Conservation (phyloP, 2,329 filamentous ascomycete species). For the Fonsecaea pugnacius region DNA sequence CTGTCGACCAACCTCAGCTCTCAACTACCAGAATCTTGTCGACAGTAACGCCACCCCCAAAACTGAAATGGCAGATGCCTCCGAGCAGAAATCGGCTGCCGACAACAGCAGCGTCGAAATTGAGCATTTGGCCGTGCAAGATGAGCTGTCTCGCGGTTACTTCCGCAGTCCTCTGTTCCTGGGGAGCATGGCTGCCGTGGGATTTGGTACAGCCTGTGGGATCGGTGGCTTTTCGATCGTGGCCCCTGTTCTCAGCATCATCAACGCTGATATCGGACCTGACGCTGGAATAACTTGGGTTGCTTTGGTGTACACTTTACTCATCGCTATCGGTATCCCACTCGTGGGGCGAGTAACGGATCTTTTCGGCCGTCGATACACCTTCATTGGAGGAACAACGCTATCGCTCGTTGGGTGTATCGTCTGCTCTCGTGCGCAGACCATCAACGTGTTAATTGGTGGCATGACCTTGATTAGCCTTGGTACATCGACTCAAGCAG, state of each 20-base stretch:
- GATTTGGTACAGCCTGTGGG: neutral
- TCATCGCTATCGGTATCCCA: neutral
- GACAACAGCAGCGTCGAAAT: too few species aligned
- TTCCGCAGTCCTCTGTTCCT: neutral
- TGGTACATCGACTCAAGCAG: neutral
- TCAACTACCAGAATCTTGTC: too few species aligned
- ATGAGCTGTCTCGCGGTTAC: neutral
- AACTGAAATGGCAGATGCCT: too few species aligned
- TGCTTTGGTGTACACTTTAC: neutral
- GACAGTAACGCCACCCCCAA: too few species aligned
- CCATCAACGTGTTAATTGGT: neutral
- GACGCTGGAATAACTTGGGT: neutral
- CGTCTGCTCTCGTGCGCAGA: neutral
- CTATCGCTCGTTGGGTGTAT: neutral
- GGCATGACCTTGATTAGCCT: neutral
- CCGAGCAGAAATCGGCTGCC: too few species aligned
- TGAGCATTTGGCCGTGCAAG: too few species aligned
- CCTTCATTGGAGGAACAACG: neutral
- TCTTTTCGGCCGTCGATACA: neutral
- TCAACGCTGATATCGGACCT: constrained; percentile 1
- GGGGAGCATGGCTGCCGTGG: neutral
- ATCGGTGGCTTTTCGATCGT: neutral
- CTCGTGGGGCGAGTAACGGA: neutral
- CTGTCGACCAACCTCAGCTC: too few species aligned
- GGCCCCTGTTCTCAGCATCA: neutral